phyloP scores from a whole-genome alignment of 2,329 filamentous ascomycete genomes.

The Microascus cirrosus region DNA sequence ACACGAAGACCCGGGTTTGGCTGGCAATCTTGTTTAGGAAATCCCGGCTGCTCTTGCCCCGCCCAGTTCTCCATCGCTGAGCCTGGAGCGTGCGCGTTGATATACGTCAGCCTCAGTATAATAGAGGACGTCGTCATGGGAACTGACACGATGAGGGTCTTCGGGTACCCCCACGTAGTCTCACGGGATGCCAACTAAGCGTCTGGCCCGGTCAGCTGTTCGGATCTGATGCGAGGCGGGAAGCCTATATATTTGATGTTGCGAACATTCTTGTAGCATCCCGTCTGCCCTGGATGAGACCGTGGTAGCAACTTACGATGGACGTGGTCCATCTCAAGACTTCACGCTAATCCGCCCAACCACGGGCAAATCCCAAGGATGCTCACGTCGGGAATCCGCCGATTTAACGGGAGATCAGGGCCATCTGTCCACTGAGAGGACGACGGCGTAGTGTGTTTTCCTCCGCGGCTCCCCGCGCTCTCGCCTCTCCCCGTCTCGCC shows the following conservation, averaged over 20 bases:
- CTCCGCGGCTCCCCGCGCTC: background rate
- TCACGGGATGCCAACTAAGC: background rate
- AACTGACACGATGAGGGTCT: background rate
- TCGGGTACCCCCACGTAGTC: background rate
- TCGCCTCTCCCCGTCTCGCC: background rate
- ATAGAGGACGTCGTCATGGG: background rate
- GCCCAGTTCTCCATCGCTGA: background rate
- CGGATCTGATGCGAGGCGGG: background rate
- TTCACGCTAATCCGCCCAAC: background rate
- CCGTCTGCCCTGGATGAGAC: background rate
- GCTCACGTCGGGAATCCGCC: slow-evolving; percentile 1
- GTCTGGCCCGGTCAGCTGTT: background rate
- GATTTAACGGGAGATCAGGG: slow-evolving; percentile 1
- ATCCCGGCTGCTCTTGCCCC: slow-evolving; percentile 1
- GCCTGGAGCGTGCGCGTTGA: background rate
- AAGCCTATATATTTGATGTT: background rate
- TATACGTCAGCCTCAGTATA: background rate
- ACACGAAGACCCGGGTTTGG: slow-evolving; percentile 1
- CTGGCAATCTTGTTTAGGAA: slow-evolving; percentile 4
- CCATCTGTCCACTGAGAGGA: slow-evolving; percentile 1
- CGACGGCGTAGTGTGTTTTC: background rate
- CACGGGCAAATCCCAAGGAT: background rate
- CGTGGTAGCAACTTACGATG: background rate
- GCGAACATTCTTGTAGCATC: background rate
- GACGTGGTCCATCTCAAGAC: background rate